phyloP scores from a whole-genome alignment of 2,329 filamentous ascomycete species.

The Capronia coronata region DNA sequence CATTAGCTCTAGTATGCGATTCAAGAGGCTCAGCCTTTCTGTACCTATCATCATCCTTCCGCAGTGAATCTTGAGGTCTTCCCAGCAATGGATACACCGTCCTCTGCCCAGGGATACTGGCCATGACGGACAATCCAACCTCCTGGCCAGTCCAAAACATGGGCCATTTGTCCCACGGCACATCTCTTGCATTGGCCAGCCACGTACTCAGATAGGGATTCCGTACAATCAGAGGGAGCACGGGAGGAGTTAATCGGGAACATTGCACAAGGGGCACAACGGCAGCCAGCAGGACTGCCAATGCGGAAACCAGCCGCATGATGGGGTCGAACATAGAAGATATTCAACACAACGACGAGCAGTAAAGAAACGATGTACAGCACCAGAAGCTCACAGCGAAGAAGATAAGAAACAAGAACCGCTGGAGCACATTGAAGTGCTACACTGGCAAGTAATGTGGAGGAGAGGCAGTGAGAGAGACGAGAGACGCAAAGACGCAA shows the following conservation, averaged over 20 bases:
- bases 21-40: conserved; percentile 36
- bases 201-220: conserved; percentile 69
- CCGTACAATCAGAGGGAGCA: conserved; percentile 65
- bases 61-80: conserved; percentile 58
- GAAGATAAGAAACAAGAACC: neutral
- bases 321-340: neutral
- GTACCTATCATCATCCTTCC: conserved; percentile 57
- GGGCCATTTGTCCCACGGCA: conserved; percentile 77
- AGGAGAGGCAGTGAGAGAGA: neutral
- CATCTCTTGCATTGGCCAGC: conserved; percentile 60
- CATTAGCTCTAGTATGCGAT: conserved; percentile 1
- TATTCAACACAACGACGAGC: too few relatives aligned
- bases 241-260: conserved; percentile 45
- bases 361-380: neutral
- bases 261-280: conserved; percentile 17
- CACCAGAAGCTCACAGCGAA: neutral
- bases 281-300: conserved; percentile 18
- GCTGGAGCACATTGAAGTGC: neutral
- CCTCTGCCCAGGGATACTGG: conserved; percentile 53
- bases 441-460: neutral
- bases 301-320: conserved; percentile 28
- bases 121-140: conserved; percentile 59
- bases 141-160: conserved; percentile 74
- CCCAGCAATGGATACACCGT: conserved; percentile 60
- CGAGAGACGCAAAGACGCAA: too few relatives aligned